Evolutionary conservation across 2,329 filamentous ascomycete species (phyloP).

Genomic region (Fusarium sp.): DNA sequence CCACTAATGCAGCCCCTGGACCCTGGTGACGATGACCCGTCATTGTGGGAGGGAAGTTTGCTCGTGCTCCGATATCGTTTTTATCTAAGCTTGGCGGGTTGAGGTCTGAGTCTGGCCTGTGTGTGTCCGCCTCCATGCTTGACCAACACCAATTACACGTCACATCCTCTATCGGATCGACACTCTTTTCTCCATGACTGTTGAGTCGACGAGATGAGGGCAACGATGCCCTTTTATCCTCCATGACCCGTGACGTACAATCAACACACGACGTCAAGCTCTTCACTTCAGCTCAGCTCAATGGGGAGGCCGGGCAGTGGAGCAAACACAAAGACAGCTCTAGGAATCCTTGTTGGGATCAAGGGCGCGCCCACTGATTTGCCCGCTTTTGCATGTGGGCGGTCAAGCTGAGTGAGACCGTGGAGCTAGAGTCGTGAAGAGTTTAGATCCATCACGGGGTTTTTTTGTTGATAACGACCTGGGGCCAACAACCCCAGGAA

Average conservation of each 20-base stretch:
- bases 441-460: slow-evolving; percentile 15
- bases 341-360: slow-evolving; percentile 28
- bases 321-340: slow-evolving; percentile 12
- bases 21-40: slow-evolving; percentile 21
- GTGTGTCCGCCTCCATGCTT: not conserved
- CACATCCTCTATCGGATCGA: not conserved
- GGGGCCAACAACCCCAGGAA: slow-evolving; percentile 15
- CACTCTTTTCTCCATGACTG: not conserved
- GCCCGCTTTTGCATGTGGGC: slow-evolving; percentile 8
- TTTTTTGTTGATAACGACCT: slow-evolving; percentile 28
- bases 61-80: slow-evolving; percentile 38
- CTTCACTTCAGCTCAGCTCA: slow-evolving; percentile 22
- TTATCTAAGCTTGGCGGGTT: slow-evolving; percentile 5
- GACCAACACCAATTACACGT: slow-evolving; percentile 35
- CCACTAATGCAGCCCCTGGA: slow-evolving; percentile 27
- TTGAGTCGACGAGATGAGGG: not conserved
- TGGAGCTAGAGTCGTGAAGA: slow-evolving; percentile 18
- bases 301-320: slow-evolving; percentile 3
- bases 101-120: not conserved
- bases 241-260: not conserved
- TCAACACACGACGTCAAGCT: not conserved
- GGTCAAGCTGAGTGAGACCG: slow-evolving; percentile 22
- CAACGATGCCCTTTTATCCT: not conserved
- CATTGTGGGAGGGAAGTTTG: not conserved
- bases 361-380: slow-evolving; percentile 24